phyloP scores from a whole-genome alignment of 257 asterid species.

The Phtheirospermum japonicum region DNA sequence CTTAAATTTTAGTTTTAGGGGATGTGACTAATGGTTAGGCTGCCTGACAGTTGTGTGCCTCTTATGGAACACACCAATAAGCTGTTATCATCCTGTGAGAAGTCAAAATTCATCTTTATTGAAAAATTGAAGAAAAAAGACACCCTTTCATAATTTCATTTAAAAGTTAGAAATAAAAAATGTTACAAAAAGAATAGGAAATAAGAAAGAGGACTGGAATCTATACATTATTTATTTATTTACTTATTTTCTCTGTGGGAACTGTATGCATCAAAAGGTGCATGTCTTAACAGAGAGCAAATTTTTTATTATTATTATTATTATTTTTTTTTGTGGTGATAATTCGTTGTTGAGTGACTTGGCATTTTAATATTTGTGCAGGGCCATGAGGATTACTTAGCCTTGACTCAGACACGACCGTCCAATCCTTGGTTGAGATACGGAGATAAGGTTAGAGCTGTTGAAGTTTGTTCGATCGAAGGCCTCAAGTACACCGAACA shows the following conservation, averaged over 20 bases:
- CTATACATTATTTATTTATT: not conserved
- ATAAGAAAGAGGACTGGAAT: not conserved
- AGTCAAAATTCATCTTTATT: not conserved
- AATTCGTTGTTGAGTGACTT: conserved; percentile 1
- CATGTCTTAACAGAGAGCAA: not conserved
- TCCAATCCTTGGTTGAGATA: conserved; percentile 52
- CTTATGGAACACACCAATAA: not conserved
- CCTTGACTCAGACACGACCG: conserved; percentile 28
- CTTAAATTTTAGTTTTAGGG: no score
- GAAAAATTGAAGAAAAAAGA: not conserved
- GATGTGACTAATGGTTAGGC: no score
- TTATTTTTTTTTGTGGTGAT: not conserved
- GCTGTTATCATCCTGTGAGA: not conserved
- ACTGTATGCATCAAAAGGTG: not conserved
- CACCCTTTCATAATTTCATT: not conserved
- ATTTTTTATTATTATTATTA: not conserved
- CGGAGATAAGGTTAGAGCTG: conserved; percentile 51
- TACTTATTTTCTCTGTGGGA: not conserved
- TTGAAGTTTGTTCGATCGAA: conserved; percentile 72
- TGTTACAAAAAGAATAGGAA: not conserved
- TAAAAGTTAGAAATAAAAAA: not conserved
- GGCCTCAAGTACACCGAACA: conserved; percentile 55
- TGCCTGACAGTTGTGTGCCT: no score
- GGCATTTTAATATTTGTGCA: conserved; percentile 32
- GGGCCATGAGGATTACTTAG: conserved; percentile 80